Evolutionary conservation across 148 eudicot species (phyloP).

Genomic region (Silene uniflora): DNA sequence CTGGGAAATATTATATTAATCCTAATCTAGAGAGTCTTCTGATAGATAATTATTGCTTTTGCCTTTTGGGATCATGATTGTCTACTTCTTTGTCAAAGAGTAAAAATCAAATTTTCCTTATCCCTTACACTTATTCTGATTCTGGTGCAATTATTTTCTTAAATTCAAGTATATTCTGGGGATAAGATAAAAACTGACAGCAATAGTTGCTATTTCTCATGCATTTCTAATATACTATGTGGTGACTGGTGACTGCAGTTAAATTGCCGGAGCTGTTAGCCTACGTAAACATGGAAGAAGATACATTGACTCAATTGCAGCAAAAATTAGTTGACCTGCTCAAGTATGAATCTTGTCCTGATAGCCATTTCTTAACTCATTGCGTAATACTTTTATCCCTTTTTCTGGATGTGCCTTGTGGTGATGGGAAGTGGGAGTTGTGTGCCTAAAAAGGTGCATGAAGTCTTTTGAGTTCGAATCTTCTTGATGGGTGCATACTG

Average conservation of each 20-base stretch:
- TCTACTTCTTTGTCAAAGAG: neutral
- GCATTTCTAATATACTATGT: conserved; percentile 8
- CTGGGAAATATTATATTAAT: neutral
- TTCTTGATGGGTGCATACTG: neutral
- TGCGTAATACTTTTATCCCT: neutral
- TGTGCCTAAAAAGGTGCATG: neutral
- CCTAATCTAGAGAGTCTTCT: neutral
- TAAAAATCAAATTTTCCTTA: neutral
- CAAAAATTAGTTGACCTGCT: conserved; percentile 74
- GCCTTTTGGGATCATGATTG: too few species aligned
- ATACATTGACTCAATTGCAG: conserved; percentile 56
- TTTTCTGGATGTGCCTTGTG: neutral
- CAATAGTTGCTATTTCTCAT: neutral
- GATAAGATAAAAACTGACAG: neutral
- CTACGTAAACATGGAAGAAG: conserved; percentile 65
- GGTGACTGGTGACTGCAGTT: conserved; percentile 46
- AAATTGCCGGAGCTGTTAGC: conserved; percentile 75
- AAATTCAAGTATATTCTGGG: neutral
- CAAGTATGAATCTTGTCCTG: conserved; percentile 39
- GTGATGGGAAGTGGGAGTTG: neutral
- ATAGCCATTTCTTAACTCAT: neutral
- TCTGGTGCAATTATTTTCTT: neutral
- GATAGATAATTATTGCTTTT: neutral
- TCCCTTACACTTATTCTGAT: neutral
- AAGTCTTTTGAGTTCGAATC: neutral